Conservation (phyloP, 352 stramenopile genomes). For the Globisporangium uncinulatum region DNA sequence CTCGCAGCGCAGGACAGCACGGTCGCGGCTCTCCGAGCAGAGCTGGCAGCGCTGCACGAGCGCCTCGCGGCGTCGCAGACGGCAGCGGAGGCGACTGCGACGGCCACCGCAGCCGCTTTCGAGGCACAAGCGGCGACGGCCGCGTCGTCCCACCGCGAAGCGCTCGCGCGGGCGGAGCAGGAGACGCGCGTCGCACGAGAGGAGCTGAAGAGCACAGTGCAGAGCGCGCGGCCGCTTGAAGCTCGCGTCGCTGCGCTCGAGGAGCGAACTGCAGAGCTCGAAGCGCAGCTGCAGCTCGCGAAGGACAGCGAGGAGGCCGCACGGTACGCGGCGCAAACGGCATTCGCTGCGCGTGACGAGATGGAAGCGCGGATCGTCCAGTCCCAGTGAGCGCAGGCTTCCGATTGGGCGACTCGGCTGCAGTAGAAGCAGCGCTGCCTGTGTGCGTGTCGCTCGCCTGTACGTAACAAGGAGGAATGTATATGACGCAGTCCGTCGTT, state of each 20-base stretch:
- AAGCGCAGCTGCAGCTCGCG: slow-evolving; percentile 35
- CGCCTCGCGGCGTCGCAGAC: slow-evolving; percentile 28
- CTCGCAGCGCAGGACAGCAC: slow-evolving; percentile 30
- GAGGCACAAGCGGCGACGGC: slow-evolving; percentile 17
- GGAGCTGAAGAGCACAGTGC: background rate
- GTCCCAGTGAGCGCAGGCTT: slow-evolving; percentile 23
- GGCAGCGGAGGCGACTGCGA: slow-evolving; percentile 22
- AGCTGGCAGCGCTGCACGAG: slow-evolving; percentile 21
- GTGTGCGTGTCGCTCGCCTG: too few species aligned
- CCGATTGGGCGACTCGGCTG: background rate
- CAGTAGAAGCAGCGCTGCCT: background rate
- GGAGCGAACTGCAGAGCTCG: slow-evolving; percentile 26
- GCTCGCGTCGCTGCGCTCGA: slow-evolving; percentile 12
- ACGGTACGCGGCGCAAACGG: slow-evolving; percentile 60
- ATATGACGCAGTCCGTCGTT: slow-evolving; percentile 17
- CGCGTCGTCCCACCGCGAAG: slow-evolving; percentile 10
- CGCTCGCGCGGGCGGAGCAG: slow-evolving; percentile 1
- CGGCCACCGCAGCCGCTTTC: slow-evolving; percentile 19
- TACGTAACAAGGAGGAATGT: slow-evolving; percentile 13
- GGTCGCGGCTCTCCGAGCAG: slow-evolving; percentile 11
- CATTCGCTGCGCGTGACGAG: slow-evolving; percentile 61
- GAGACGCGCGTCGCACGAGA: slow-evolving; percentile 2
- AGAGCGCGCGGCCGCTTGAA: background rate
- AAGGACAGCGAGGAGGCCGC: slow-evolving; percentile 71
- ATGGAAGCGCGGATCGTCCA: slow-evolving; percentile 37